Evolutionary conservation across 495 filamentous ascomycete species (phyloP).

Genomic region (Rusavskia elegans): DNA sequence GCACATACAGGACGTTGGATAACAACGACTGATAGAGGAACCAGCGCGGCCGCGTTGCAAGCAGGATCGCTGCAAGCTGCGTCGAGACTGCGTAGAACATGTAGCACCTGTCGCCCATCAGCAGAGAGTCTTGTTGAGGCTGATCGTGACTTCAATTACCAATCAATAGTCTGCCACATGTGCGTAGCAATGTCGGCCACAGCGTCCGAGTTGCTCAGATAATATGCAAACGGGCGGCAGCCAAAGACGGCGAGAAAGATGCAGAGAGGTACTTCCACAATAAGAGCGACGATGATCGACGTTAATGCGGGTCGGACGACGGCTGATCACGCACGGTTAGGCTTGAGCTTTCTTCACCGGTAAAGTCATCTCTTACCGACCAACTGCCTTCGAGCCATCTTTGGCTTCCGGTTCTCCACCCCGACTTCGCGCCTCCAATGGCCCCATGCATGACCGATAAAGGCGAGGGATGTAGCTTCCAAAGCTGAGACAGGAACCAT

Average conservation of each 20-base stretch:
- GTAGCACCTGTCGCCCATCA: conserved; percentile 58
- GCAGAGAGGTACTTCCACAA: conserved; percentile 45
- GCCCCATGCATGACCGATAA: conserved; percentile 57
- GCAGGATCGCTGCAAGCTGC: conserved; percentile 47
- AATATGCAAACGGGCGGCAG: conserved; percentile 41
- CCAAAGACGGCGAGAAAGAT: conserved; percentile 46
- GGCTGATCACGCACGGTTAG: conserved; percentile 8
- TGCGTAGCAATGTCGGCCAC: conserved; percentile 46
- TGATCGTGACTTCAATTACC: conserved; percentile 5
- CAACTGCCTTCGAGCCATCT: conserved; percentile 22
- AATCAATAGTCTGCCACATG: conserved; percentile 42
- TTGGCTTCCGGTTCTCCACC: conserved; percentile 20
- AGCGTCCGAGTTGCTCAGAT: conserved; percentile 32
- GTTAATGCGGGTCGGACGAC: conserved; percentile 39
- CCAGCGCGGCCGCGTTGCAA: conserved; percentile 51
- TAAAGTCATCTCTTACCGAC: conserved; percentile 9
- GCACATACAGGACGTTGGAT: conserved; percentile 49
- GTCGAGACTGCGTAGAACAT: conserved; percentile 53
- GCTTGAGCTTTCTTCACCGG: not conserved
- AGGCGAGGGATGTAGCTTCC: conserved; percentile 47
- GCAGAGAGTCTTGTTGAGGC: not conserved
- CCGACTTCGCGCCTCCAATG: conserved; percentile 31
- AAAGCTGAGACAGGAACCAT: conserved; percentile 61
- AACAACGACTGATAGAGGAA: conserved; percentile 49
- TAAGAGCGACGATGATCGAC: conserved; percentile 33